These are phyloP conservation scores for Russula abietina DNA, from an alignment of 768 basidiomycete species.

Conservation along the genomic window DNA sequence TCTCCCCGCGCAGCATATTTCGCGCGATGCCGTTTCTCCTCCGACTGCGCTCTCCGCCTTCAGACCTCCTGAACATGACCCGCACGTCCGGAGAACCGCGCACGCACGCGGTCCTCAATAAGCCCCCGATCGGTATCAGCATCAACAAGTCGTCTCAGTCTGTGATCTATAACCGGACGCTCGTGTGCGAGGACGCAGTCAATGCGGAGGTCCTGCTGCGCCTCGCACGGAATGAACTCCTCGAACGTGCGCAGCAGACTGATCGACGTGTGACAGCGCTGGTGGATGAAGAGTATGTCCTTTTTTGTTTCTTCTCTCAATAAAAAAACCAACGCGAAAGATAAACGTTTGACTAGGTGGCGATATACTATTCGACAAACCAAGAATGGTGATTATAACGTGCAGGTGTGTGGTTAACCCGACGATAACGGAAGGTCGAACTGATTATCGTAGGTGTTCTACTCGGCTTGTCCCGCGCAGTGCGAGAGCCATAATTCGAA, in stretches of 20 bases:
- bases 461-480: slow-evolving; percentile 52
- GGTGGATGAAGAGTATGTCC: slow-evolving; percentile 62
- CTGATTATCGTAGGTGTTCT: slow-evolving; percentile 45
- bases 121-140: not conserved
- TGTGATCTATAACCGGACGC: slow-evolving; percentile 6
- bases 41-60: slow-evolving; percentile 4
- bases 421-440: not conserved
- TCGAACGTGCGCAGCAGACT: slow-evolving; percentile 51
- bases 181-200: slow-evolving; percentile 19
- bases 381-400: slow-evolving; percentile 52
- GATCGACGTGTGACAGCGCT: slow-evolving; percentile 52
- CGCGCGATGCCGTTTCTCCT: slow-evolving; percentile 17
- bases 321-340: slow-evolving; percentile 5
- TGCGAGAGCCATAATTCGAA: slow-evolving; percentile 34
- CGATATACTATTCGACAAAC: slow-evolving; percentile 52
- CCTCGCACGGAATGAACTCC: slow-evolving; percentile 27
- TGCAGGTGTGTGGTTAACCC: slow-evolving; percentile 43
- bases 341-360: slow-evolving; percentile 44
- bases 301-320: not conserved
- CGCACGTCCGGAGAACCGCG: slow-evolving; percentile 9
- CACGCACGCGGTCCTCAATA: slow-evolving; percentile 10
- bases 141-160: not conserved
- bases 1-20: slow-evolving; percentile 20
- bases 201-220: slow-evolving; percentile 18
- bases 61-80: slow-evolving; percentile 12